Evolutionary conservation across 208 protist genomes (phyloP).

Genomic region (Trypanosoma mega): DNA sequence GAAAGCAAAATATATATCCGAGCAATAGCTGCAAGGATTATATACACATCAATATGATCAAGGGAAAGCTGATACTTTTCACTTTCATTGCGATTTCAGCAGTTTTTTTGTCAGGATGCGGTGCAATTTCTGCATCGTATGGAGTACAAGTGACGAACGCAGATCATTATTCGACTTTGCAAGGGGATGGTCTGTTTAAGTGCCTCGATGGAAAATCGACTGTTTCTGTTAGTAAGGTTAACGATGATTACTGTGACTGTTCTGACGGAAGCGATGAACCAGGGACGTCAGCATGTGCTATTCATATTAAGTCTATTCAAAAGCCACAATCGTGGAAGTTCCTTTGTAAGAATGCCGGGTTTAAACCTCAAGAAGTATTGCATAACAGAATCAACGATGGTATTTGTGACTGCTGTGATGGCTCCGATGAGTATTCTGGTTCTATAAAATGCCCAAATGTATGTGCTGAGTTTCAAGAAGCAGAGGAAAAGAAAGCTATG

Average conservation of each 20-base stretch:
- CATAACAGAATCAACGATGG: slow-evolving; percentile 90
- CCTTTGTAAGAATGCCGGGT: slow-evolving; percentile 78
- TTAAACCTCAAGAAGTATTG: slow-evolving; percentile 45
- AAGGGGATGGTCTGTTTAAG: slow-evolving; percentile 24
- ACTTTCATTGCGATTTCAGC: too few species aligned
- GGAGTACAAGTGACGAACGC: slow-evolving; percentile 29
- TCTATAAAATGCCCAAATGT: slow-evolving; percentile 52
- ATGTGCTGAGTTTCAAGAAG: slow-evolving; percentile 52
- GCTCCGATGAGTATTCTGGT: slow-evolving; percentile 79
- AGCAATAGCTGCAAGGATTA: too few species aligned
- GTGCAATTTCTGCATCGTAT: slow-evolving; percentile 13
- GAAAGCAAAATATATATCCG: too few species aligned
- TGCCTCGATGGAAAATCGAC: slow-evolving; percentile 42
- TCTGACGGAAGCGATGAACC: slow-evolving; percentile 94
- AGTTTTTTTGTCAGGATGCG: too few species aligned
- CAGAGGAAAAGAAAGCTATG: slow-evolving; percentile 13
- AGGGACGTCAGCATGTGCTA: slow-evolving; percentile 72
- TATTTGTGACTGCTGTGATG: slow-evolving; percentile 94
- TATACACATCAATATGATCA: too few species aligned
- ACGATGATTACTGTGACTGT: slow-evolving; percentile 97
- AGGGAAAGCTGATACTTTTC: too few species aligned
- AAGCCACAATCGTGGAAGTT: slow-evolving; percentile 45
- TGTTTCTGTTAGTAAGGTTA: slow-evolving; percentile 76
- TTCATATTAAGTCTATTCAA: slow-evolving; percentile 10
- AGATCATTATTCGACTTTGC: slow-evolving; percentile 27